Percentiles rank a stretch among this genome's conserved stretches.
phyloP scores from a whole-genome alignment of 768 basidiomycete species.

The Hygrophorus pudorinus region DNA sequence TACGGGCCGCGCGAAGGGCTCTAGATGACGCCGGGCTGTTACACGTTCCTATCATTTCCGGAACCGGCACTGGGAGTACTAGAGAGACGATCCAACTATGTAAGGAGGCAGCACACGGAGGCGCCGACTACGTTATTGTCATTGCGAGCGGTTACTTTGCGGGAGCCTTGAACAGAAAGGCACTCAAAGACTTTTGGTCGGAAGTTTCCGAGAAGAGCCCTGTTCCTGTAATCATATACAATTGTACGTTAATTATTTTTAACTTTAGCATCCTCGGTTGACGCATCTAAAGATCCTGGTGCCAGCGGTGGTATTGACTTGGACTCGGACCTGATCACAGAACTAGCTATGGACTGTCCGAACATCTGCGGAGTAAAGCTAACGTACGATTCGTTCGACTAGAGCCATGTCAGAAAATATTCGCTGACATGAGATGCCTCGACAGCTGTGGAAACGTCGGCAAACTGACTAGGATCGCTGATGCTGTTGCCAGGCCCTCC shows the following conservation, averaged over 20 bases:
- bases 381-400: constrained; percentile 44
- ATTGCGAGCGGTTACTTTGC: constrained; percentile 86
- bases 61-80: constrained; percentile 78
- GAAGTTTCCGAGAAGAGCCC: constrained; percentile 75
- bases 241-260: constrained; percentile 44
- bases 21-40: constrained; percentile 56
- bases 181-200: constrained; percentile 69
- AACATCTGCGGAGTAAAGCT: constrained; percentile 85
- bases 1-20: constrained; percentile 57
- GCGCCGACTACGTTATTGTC: constrained; percentile 81
- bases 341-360: constrained; percentile 64
- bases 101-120: constrained; percentile 69
- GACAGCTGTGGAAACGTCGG: constrained; percentile 83
- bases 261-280: not conserved
- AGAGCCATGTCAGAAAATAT: not conserved
- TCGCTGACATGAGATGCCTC: not conserved
- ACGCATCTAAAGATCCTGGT: constrained; percentile 52
- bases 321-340: constrained; percentile 78
- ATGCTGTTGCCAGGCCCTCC: constrained; percentile 43
- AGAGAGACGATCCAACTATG: constrained; percentile 71
- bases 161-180: constrained; percentile 57
- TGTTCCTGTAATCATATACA: constrained; percentile 83
- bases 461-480: constrained; percentile 78
- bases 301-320: constrained; percentile 86
- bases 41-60: constrained; percentile 63